These are phyloP conservation scores for Ormosia emarginata DNA, from an alignment of 306 rosid genomes.

Conservation along the genomic window DNA sequence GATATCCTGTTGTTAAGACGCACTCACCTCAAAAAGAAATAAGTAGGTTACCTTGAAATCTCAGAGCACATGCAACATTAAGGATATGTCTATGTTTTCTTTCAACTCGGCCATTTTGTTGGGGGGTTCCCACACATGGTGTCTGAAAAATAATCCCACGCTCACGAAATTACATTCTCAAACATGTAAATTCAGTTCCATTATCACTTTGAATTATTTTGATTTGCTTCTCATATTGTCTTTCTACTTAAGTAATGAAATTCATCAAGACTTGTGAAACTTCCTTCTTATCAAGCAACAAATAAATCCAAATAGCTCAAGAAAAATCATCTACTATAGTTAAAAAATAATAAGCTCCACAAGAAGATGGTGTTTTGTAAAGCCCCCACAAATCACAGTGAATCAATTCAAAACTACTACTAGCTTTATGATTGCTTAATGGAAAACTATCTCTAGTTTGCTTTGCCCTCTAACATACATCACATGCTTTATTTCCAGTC, in stretches of 20 bases:
- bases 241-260: background rate
- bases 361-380: no score
- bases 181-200: background rate
- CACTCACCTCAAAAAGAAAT: background rate
- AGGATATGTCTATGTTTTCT: no score
- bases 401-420: no score
- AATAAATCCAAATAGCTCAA: background rate
- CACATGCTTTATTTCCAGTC: background rate
- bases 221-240: background rate
- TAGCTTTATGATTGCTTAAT: no score
- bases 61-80: background rate
- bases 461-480: no score
- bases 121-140: background rate
- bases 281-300: background rate
- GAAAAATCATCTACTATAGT: no score
- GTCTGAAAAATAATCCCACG: background rate
- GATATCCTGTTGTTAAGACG: background rate
- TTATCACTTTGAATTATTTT: background rate
- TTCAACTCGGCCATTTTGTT: no score
- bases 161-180: background rate
- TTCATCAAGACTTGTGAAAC: background rate
- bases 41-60: background rate
- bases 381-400: no score
- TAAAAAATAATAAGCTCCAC: no score
- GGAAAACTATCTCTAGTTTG: no score